Conservation (phyloP, 176 grass and related monocot genomes). For the Alopecurus myosuroides region DNA sequence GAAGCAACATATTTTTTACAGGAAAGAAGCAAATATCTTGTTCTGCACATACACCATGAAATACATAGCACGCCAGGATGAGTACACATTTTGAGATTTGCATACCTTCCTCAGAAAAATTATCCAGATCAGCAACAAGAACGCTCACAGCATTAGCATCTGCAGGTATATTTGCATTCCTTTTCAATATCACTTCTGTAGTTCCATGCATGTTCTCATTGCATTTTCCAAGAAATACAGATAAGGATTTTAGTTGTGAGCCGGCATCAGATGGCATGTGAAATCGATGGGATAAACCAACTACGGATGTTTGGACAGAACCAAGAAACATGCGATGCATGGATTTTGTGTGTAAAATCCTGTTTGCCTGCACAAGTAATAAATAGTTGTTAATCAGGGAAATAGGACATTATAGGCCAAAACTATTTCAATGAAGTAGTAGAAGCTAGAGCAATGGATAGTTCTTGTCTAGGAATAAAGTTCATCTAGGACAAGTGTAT, state of each 20-base stretch:
- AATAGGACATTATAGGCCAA: not conserved
- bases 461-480: not conserved
- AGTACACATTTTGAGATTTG: not conserved
- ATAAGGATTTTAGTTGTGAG: slow-evolving; percentile 56
- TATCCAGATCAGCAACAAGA: slow-evolving; percentile 59
- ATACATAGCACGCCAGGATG: not conserved
- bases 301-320: slow-evolving; percentile 76
- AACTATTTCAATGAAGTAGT: not conserved
- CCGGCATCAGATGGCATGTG: slow-evolving; percentile 49
- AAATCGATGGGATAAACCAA: slow-evolving; percentile 84
- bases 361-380: slow-evolving; percentile 46
- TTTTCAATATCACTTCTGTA: slow-evolving; percentile 77
- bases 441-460: not conserved
- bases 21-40: not conserved
- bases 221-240: slow-evolving; percentile 68
- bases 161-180: slow-evolving; percentile 70
- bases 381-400: not conserved
- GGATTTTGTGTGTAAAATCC: slow-evolving; percentile 38
- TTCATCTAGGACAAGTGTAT: not conserved
- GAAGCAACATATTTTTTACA: not conserved
- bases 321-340: slow-evolving; percentile 41
- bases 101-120: slow-evolving; percentile 66
- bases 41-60: not conserved
- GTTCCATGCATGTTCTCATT: slow-evolving; percentile 53
- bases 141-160: slow-evolving; percentile 92